Conservation (phyloP, 2,329 filamentous ascomycete genomes). For the Thelonectria discophora region DNA sequence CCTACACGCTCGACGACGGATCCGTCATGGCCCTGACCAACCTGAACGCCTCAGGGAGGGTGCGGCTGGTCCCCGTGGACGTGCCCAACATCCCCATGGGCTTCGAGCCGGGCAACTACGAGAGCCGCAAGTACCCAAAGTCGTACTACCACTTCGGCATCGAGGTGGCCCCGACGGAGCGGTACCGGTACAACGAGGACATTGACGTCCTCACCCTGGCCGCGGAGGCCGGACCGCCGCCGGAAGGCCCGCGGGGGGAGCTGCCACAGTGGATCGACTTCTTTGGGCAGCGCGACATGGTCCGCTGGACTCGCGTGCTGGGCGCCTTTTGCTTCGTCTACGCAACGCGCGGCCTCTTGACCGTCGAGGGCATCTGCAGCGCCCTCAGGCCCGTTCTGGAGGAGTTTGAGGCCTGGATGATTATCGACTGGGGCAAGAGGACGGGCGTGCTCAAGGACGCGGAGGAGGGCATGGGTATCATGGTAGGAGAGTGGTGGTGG, state of each 20-base stretch:
- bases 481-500: slow-evolving; percentile 74
- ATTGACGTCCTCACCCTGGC: slow-evolving; percentile 53
- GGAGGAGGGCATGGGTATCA: slow-evolving; percentile 52
- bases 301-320: slow-evolving; percentile 71
- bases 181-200: slow-evolving; percentile 65
- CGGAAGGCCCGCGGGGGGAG: slow-evolving; percentile 53
- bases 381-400: slow-evolving; percentile 68
- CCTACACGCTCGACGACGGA: slow-evolving; percentile 69
- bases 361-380: slow-evolving; percentile 60
- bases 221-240: slow-evolving; percentile 52
- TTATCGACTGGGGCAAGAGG: slow-evolving; percentile 66
- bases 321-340: slow-evolving; percentile 69
- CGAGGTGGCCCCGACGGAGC: slow-evolving; percentile 68
- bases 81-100: slow-evolving; percentile 73
- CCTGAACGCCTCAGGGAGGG: slow-evolving; percentile 66
- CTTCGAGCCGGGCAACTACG: slow-evolving; percentile 75
- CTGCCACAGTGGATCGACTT: slow-evolving; percentile 80
- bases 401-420: slow-evolving; percentile 67
- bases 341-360: slow-evolving; percentile 68
- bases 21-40: slow-evolving; percentile 73
- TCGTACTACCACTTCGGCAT: slow-evolving; percentile 71
- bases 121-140: slow-evolving; percentile 73
- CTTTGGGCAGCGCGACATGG: slow-evolving; percentile 65
- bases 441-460: slow-evolving; percentile 60
- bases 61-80: slow-evolving; percentile 62